These are phyloP conservation scores for Pezizomycotina sp. DNA, from an alignment of 2,329 filamentous ascomycete genomes.

Conservation along the genomic window DNA sequence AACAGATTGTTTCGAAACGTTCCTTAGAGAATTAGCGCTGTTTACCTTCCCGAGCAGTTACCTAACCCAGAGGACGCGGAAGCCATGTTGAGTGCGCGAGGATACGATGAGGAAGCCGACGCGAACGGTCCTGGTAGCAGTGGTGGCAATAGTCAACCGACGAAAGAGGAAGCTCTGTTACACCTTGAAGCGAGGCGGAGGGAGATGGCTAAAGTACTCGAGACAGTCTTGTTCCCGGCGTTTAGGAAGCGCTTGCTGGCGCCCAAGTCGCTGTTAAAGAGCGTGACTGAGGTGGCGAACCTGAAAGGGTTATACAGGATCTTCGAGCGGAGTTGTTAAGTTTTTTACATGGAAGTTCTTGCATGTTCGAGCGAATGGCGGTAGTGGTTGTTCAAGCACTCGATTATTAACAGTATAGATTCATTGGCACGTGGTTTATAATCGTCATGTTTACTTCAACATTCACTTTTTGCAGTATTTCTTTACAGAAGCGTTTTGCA, in stretches of 20 bases:
- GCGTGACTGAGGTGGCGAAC: slow-evolving; percentile 74
- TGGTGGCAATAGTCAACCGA: slow-evolving; percentile 28
- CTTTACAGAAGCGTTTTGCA: too few relatives aligned
- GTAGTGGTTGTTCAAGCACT: too few relatives aligned
- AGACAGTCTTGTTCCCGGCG: slow-evolving; percentile 78
- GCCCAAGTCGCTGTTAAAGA: slow-evolving; percentile 58
- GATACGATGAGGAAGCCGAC: slow-evolving; percentile 23
- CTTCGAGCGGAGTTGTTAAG: slow-evolving; percentile 70
- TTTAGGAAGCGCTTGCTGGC: slow-evolving; percentile 70
- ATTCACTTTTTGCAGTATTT: too few relatives aligned
- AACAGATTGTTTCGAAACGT: slow-evolving; percentile 66
- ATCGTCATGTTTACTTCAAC: too few relatives aligned
- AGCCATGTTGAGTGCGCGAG: slow-evolving; percentile 21
- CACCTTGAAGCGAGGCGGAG: slow-evolving; percentile 37
- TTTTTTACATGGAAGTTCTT: slow-evolving; percentile 4
- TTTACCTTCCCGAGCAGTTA: slow-evolving; percentile 75
- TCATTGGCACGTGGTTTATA: too few relatives aligned
- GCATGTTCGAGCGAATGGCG: too few relatives aligned
- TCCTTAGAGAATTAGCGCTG: slow-evolving; percentile 69
- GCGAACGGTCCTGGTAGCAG: slow-evolving; percentile 29
- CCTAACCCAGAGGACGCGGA: slow-evolving; percentile 29
- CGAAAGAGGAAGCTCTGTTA: slow-evolving; percentile 33
- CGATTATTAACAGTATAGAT: too few relatives aligned
- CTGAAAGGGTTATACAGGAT: slow-evolving; percentile 84
- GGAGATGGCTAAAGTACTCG: slow-evolving; percentile 58